phyloP scores from a whole-genome alignment of 106 monocot species.

The Posidonia australis region DNA sequence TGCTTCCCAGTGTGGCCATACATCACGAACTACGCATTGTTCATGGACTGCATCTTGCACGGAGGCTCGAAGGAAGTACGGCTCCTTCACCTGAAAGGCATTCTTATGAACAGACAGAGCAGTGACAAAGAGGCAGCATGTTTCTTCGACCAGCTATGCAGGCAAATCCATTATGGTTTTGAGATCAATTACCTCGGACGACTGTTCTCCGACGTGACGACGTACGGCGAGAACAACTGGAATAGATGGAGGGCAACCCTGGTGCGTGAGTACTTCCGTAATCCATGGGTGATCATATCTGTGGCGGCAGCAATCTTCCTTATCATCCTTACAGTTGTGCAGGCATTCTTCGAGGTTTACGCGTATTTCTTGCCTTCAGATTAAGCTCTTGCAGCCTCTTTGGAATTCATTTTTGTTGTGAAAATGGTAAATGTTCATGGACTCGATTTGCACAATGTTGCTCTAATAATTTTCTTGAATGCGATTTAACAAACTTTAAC shows the following conservation, averaged over 20 bases:
- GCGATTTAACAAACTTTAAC: too few species aligned
- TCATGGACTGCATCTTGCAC: constrained; percentile 17
- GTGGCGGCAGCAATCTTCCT: constrained; percentile 3
- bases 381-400: constrained; percentile 11
- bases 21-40: constrained; percentile 8
- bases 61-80: constrained; percentile 13
- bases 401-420: too few species aligned
- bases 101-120: constrained; percentile 14
- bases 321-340: not conserved
- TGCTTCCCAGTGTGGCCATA: constrained; percentile 1
- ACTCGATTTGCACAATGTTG: too few species aligned
- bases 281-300: constrained; percentile 6
- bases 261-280: constrained; percentile 1
- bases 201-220: not conserved
- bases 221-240: not conserved
- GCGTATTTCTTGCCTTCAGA: not conserved
- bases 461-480: too few species aligned
- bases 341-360: not conserved
- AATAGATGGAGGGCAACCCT: constrained; percentile 7
- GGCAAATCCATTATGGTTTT: not conserved
- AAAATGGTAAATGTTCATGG: too few species aligned
- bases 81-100: constrained; percentile 12
- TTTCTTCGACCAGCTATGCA: constrained; percentile 13
- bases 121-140: constrained; percentile 11
- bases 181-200: not conserved